Percentiles rank a stretch among this genome's conserved stretches.
These are phyloP conservation scores for Alternaria triticina DNA, from an alignment of 2,329 filamentous ascomycete species.

Conservation along the genomic window DNA sequence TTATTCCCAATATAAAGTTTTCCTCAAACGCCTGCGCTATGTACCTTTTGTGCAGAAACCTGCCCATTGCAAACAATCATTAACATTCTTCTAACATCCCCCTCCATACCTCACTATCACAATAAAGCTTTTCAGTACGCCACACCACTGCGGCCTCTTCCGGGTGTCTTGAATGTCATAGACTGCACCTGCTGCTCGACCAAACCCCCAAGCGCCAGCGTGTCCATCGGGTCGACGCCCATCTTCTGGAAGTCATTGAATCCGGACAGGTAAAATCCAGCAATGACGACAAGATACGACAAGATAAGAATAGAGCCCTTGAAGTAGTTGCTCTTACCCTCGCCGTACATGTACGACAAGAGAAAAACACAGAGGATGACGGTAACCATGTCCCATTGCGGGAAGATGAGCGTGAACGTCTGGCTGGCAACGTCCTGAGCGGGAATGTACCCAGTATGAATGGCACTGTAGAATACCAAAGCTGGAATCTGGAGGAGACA, in stretches of 20 bases:
- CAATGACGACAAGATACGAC: constrained; percentile 88
- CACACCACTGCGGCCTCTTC: constrained; percentile 29
- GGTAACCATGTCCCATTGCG: constrained; percentile 98
- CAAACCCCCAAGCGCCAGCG: constrained; percentile 41
- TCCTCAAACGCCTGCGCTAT: background rate
- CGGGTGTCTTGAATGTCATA: constrained; percentile 44
- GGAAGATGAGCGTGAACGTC: constrained; percentile 87
- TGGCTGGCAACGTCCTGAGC: constrained; percentile 62
- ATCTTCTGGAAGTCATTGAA: constrained; percentile 60
- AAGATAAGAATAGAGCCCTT: constrained; percentile 95
- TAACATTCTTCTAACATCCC: background rate
- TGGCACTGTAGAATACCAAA: constrained; percentile 86
- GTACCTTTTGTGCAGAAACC: background rate
- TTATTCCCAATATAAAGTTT: background rate
- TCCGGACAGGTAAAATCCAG: constrained; percentile 87
- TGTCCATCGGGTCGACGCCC: constrained; percentile 45
- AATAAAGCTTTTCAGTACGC: constrained; percentile 29
- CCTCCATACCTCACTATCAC: background rate
- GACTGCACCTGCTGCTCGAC: constrained; percentile 39
- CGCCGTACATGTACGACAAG: constrained; percentile 95
- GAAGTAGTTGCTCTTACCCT: constrained; percentile 99
- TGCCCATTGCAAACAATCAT: background rate
- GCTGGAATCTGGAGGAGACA: constrained; percentile 94
- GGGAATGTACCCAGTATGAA: constrained; percentile 68
- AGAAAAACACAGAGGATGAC: constrained; percentile 96